Conservation (phyloP, 768 basidiomycete genomes). For the Termitomyces heimii region DNA sequence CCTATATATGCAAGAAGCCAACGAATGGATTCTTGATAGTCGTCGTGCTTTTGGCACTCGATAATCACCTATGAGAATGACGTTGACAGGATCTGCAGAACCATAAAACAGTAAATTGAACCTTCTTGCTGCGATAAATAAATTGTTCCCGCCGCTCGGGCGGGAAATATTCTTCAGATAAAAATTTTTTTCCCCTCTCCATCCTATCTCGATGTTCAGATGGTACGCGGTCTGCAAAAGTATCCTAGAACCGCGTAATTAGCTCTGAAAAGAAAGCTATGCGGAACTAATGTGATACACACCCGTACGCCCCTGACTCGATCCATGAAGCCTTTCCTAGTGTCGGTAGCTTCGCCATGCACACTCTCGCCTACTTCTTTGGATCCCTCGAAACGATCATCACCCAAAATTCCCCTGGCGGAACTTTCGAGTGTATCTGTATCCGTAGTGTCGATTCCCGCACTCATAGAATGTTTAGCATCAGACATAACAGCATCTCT, state of each 20-base stretch:
- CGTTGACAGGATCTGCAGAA: background rate
- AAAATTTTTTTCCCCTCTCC: constrained; percentile 58
- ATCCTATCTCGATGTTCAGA: constrained; percentile 60
- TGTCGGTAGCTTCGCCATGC: constrained; percentile 15
- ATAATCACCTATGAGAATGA: constrained; percentile 55
- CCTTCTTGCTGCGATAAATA: constrained; percentile 92
- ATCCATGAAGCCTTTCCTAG: constrained; percentile 28
- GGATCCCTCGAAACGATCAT: constrained; percentile 11
- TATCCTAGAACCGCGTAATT: constrained; percentile 14
- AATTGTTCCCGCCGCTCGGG: constrained; percentile 88
- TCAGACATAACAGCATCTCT: background rate
- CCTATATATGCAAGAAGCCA: constrained; percentile 65
- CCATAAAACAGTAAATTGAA: constrained; percentile 14
- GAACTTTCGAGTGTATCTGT: constrained; percentile 1
- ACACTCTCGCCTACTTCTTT: constrained; percentile 10
- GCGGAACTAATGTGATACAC: constrained; percentile 27
- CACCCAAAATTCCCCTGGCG: constrained; percentile 3
- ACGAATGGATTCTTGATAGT: constrained; percentile 78
- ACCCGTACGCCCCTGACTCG: constrained; percentile 29
- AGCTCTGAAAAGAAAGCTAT: background rate
- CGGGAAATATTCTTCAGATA: constrained; percentile 85
- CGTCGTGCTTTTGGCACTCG: constrained; percentile 88
- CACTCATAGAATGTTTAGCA: background rate
- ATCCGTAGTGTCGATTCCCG: constrained; percentile 2
- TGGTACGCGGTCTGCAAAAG: constrained; percentile 48